Evolutionary conservation across 1,284 basidiomycete genomes (phyloP), one percentile per base, ranked within the genome.

Genomic region (Ceratobasidium sp.): DNA sequence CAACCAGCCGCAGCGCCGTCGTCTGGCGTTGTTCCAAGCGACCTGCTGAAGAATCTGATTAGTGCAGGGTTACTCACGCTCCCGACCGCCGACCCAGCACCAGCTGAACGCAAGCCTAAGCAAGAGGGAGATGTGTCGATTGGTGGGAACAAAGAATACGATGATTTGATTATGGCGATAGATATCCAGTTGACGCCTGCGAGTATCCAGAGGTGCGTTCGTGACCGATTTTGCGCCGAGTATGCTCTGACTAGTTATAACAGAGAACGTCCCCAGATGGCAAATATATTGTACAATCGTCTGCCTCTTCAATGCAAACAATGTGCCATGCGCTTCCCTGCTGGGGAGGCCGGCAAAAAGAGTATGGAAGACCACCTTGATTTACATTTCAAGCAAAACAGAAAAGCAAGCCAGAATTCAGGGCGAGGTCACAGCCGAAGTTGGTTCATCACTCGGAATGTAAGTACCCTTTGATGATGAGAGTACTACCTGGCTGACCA

Each of bases 331-430:
- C 89, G 97, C 67, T 98, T 96, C 80, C 83, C 90, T 54, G 89
- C 92, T 75, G 87, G 86, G 48, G 78, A 82, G 30, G 78, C 83
- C 62, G 94, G 93, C 75, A 94, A 91, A 81, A 89, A 88, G 78
- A 85, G 84, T 30, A 86, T 96, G 83, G 89, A 97, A 77, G 87
- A 90, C 70, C 97, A 99, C 79, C 85, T 99, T 76, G 97, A 99
- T 80, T 93, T 95, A 91, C 97, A 99, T 81, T 98, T 98, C 82
- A 87, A 90, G 77, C 92, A 97, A 78, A 99, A 98, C 79, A 87
- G 92, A 75, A 92, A 95, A 79, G 91, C 93, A 42, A 90, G 87
- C 76, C 93, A 96, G 79, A 90, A 89, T 53, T 83, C 87, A 9
- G 92, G 92, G 0, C 86, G 96, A 74, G 95, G 96, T 28, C 92